Evolutionary conservation across 2,329 filamentous ascomycete genomes (phyloP), one percentile per base, ranked within the genome.

Genomic region (Aspergillus versicolor): DNA sequence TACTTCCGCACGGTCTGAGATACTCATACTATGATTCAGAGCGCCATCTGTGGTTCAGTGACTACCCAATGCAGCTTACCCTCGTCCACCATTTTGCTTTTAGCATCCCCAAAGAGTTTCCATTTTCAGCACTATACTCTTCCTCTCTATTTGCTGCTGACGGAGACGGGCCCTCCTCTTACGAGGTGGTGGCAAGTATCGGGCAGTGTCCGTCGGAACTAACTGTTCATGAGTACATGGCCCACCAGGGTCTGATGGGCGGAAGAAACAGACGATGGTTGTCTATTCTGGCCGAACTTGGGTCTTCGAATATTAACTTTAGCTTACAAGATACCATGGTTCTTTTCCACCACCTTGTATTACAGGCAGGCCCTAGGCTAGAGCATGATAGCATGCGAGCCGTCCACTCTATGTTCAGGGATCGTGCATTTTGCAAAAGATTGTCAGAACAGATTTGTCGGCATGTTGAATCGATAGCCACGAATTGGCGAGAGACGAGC

Each of bases 401-500:
- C 3, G 65, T 76, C 0, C 85, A 89, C 63, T 61, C 55, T 0
- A 62, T 82, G 0, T 82, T 89, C 38, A 59, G 58, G 1, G 81
- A 88, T n/a, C 3, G 59, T 0, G 7, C 44, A 0, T 88, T 89
- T 58, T 84, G 83, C 40, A 12, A 60, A 0, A 73, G 70, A 5
- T 67, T 89, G 0, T 44, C 80, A 0, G 68, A 79, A 0, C 78
- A 84, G 37, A 65, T 89, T 0, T 61, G 73, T 1, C 57, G 68
- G n/a, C 77, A 78, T 1, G 56, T 89, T 0, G 64, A 73, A 0
- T 64, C 68, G 0, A 80, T 89, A 7, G 65, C 68, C 0, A 68
- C 73, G 0, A 89, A 84, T 44, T 88, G 84, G 82, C 77, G 85
- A 0, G 86, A 89, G 59, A 74, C 72, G 0, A 69, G 82, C 51